phyloP scores from a whole-genome alignment of 345 rosid species.

The Microcos paniculata region DNA sequence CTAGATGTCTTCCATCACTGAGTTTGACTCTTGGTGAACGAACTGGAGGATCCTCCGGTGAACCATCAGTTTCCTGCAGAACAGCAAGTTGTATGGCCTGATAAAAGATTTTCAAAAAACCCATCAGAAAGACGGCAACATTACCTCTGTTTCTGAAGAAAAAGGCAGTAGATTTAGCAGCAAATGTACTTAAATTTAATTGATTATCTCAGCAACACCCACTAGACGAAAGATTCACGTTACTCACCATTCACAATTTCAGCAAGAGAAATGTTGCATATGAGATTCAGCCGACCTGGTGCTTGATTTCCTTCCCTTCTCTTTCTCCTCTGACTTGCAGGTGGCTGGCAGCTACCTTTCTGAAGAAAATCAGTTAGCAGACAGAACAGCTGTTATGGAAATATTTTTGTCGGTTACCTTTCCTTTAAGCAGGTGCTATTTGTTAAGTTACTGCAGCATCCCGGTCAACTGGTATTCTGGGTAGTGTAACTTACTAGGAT shows the following conservation, averaged over 20 bases:
- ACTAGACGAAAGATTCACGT: background rate
- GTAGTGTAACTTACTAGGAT: background rate
- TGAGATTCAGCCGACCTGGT: background rate
- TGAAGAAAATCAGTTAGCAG: background rate
- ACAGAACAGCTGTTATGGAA: background rate
- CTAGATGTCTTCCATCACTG: conserved; percentile 70
- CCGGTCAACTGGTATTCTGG: background rate
- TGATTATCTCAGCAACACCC: background rate
- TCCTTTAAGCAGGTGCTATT: background rate
- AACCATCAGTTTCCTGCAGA: conserved; percentile 18
- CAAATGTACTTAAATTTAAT: background rate
- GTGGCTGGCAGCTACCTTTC: background rate
- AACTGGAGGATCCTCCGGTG: conserved; percentile 27
- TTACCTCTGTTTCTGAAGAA: background rate
- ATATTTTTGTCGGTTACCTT: background rate
- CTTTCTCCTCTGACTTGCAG: background rate
- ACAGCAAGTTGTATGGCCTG: conserved; percentile 33
- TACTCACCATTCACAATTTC: conserved; percentile 11
- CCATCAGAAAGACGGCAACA: conserved; percentile 12
- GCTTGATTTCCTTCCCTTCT: background rate
- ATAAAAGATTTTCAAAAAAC: conserved; percentile 42
- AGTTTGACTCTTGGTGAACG: conserved; percentile 55
- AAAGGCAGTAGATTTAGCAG: background rate
- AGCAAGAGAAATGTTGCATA: background rate
- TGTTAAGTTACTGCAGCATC: background rate